Evolutionary conservation across 225 moss, liverwort and hornwort species (phyloP), one percentile per base, ranked within the genome.

Genomic region (Physcomitrellopsis africana): DNA sequence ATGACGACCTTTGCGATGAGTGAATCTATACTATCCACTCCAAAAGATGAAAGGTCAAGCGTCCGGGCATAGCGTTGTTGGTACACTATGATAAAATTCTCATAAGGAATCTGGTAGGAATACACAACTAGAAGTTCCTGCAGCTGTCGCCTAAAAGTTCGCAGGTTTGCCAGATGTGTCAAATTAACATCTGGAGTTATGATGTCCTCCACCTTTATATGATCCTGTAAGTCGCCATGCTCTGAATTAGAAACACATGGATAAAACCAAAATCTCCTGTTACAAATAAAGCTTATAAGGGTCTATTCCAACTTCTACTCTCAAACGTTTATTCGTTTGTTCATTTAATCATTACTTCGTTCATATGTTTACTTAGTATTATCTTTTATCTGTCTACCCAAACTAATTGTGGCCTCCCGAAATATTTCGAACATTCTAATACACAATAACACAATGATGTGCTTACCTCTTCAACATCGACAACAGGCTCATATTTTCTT

Each of bases 91-190:
- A 73, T 3, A 53, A 95, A 89, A 13, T 53, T 59, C 10, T 70
- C 64, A 32, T 83, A 75, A 24, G 69, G 80, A 69, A 95, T 91
- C 77, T 81, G 82, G 77, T 84, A 93, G 2, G 86, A 86, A 81
- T 91, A 86, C 48, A 88, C 81, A 57, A 93, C 91, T 37, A 95
- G 90, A 18, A 95, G 88, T 74, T 95, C 93, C 69, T 95, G 85
- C 61, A 93, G 63, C 76, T 95, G 91, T 57, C 72, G 84, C 77
- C 84, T 93, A 16, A 95, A 91, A 15, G 48, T 44, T 63, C 76
- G 70, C 67, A 93, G 76, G 53, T 77, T 81, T 18, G 73, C 32
- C 60, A 44, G 22, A 16, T 68, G 68, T 45, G 79, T 70, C 72
- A 82, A 68, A 48, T 77, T 81, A n/a, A 13, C 65, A 67, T 80